A percentile compares a stretch with the other conserved stretches of the same genome.
Conservation (phyloP, 805 yeast genomes). For the Metschnikowia noctiluminum region DNA sequence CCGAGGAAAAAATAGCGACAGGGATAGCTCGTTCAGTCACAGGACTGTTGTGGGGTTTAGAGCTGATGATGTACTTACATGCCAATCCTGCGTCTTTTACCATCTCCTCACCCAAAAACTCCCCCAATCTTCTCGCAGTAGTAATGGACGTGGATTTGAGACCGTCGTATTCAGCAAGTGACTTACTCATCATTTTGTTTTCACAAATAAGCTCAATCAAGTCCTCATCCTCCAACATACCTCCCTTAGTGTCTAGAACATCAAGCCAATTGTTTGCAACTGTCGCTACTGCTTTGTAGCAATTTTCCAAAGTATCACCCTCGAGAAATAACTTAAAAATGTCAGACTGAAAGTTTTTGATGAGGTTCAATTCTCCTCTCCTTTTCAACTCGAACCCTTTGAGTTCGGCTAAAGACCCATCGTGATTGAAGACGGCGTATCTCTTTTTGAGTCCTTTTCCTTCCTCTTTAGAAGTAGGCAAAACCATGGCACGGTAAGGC, state of each 20-base stretch:
- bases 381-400: conserved; percentile 96
- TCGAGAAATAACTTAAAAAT: conserved; percentile 87
- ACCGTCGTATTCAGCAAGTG: conserved; percentile 80
- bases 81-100: conserved; percentile 95
- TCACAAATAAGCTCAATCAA: conserved; percentile 93
- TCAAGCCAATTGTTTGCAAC: conserved; percentile 97
- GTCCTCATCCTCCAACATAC: conserved; percentile 88
- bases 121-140: conserved; percentile 90
- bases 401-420: conserved; percentile 90
- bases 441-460: conserved; percentile 95
- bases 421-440: conserved; percentile 94
- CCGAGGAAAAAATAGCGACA: conserved; percentile 91
- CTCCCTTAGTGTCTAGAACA: conserved; percentile 83
- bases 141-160: conserved; percentile 96
- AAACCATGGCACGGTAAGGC: conserved; percentile 94
- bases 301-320: conserved; percentile 72
- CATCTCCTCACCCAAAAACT: conserved; percentile 93
- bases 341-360: conserved; percentile 93
- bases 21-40: conserved; percentile 97
- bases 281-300: conserved; percentile 85
- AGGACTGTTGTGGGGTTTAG: conserved; percentile 78
- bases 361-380: conserved; percentile 91
- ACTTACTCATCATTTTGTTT: conserved; percentile 91
- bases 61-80: conserved; percentile 87
- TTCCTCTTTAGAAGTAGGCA: conserved; percentile 96